phyloP scores from a whole-genome alignment of 208 protist species.

The Leptomonas pyrrhocoris region DNA sequence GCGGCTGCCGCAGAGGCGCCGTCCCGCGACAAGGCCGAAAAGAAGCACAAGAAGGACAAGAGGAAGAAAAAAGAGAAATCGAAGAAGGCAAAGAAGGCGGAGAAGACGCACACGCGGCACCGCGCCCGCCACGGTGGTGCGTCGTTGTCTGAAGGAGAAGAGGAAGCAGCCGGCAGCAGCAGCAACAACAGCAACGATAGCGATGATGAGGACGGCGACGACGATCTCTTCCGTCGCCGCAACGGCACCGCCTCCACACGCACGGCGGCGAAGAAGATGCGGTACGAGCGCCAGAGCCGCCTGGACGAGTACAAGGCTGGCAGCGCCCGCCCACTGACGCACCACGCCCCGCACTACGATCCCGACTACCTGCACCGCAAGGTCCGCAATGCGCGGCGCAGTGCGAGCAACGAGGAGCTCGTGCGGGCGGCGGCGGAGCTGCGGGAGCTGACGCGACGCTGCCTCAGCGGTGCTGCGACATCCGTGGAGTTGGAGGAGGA shows the following conservation, averaged over 20 bases:
- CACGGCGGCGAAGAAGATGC: constrained; percentile 28
- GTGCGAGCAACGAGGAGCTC: constrained; percentile 36
- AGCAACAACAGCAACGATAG: constrained; percentile 7
- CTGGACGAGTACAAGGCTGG: constrained; percentile 44
- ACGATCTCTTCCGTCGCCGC: constrained; percentile 28
- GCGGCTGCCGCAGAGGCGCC: background rate
- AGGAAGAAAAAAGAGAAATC: constrained; percentile 4
- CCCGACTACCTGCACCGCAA: constrained; percentile 47
- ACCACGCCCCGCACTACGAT: constrained; percentile 32
- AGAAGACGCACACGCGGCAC: constrained; percentile 27
- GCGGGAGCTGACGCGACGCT: constrained; percentile 3
- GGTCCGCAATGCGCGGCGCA: constrained; percentile 31
- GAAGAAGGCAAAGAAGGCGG: constrained; percentile 19
- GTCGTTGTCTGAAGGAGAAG: background rate
- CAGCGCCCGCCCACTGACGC: constrained; percentile 28
- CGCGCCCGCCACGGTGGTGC: background rate
- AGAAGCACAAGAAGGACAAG: constrained; percentile 40
- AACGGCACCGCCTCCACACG: constrained; percentile 20
- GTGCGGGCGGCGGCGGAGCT: constrained; percentile 21
- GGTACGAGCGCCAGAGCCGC: constrained; percentile 31
- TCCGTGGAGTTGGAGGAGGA: constrained; percentile 26
- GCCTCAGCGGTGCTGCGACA: constrained; percentile 17
- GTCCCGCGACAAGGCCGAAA: constrained; percentile 19
- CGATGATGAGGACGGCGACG: constrained; percentile 19
- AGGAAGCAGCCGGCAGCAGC: constrained; percentile 2